phyloP scores from a whole-genome alignment of 257 asterid genomes.

The Eucommia ulmoides region DNA sequence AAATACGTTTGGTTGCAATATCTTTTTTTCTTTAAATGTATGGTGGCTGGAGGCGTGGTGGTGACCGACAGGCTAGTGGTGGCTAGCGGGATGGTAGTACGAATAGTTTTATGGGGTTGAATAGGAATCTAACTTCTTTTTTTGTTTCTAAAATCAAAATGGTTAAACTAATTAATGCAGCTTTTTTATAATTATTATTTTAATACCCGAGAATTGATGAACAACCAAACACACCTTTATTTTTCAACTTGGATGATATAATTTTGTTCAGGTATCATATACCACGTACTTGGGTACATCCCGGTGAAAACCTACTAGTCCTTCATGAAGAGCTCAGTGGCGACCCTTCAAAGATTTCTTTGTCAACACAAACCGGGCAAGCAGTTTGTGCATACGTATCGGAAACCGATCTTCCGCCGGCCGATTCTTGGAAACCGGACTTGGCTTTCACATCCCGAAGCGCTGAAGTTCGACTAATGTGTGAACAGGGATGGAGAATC shows the following conservation, averaged over 20 bases:
- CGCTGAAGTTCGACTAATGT: slow-evolving; percentile 39
- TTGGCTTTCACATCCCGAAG: slow-evolving; percentile 25
- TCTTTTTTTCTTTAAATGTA: too few relatives aligned
- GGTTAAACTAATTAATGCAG: background rate
- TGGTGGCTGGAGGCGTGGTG: too few relatives aligned
- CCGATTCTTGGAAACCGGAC: slow-evolving; percentile 39
- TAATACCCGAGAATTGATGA: background rate
- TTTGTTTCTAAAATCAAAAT: background rate
- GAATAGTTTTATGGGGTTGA: too few relatives aligned
- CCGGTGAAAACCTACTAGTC: slow-evolving; percentile 53
- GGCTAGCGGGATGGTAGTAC: too few relatives aligned
- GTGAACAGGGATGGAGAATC: slow-evolving; percentile 49
- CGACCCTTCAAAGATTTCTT: slow-evolving; percentile 45
- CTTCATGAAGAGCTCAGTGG: slow-evolving; percentile 72
- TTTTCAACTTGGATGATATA: too few relatives aligned
- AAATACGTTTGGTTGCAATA: too few relatives aligned
- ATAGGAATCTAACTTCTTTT: background rate
- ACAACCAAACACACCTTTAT: slow-evolving; percentile 2
- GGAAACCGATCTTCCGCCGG: slow-evolving; percentile 47
- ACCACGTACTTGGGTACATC: slow-evolving; percentile 59
- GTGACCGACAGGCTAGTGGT: too few relatives aligned
- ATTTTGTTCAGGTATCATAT: slow-evolving; percentile 38
- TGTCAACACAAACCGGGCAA: slow-evolving; percentile 27
- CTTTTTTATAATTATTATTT: background rate
- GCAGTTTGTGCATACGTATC: slow-evolving; percentile 38